A percentile compares a stretch with the other conserved stretches of the same genome.
These are phyloP conservation scores for Pulveroboletus sp. DNA, from an alignment of 768 basidiomycete genomes.

Conservation along the genomic window DNA sequence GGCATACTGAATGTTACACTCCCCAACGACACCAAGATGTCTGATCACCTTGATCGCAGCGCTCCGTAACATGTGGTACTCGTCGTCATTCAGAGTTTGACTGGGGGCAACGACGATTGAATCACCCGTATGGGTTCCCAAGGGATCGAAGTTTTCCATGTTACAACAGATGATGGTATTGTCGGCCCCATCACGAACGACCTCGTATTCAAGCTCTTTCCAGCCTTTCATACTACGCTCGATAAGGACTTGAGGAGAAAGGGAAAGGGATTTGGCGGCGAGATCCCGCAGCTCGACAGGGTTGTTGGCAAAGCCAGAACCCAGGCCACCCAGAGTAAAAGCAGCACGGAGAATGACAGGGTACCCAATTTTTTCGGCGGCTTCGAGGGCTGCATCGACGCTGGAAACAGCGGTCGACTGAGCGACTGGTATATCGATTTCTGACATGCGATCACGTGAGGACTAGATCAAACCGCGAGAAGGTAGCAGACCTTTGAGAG, in stretches of 20 bases:
- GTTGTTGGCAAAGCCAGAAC: constrained; percentile 95
- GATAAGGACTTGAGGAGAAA: constrained; percentile 93
- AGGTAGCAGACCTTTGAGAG: constrained; percentile 70
- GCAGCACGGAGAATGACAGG: constrained; percentile 96
- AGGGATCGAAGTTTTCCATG: constrained; percentile 99
- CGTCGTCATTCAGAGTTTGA: constrained; percentile 94
- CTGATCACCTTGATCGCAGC: constrained; percentile 95
- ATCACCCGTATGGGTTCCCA: constrained; percentile 98
- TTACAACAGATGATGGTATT: constrained; percentile 99
- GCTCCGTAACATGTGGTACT: constrained; percentile 98
- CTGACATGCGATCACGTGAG: constrained; percentile 37
- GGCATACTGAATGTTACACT: constrained; percentile 98
- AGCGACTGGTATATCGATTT: constrained; percentile 95
- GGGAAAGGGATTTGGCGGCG: constrained; percentile 82
- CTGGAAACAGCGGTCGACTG: constrained; percentile 96
- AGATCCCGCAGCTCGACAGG: constrained; percentile 92
- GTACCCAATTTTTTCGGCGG: constrained; percentile 90
- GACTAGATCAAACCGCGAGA: background rate
- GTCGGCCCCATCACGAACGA: constrained; percentile 96
- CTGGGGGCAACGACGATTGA: constrained; percentile 99
- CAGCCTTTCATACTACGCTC: constrained; percentile 99
- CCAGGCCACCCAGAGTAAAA: constrained; percentile 96
- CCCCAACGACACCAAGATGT: constrained; percentile 87
- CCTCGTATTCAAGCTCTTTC: constrained; percentile 99
- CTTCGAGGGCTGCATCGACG: constrained; percentile 86